These are phyloP conservation scores for Mortierella sp. DNA, from an alignment of 371 early-diverging fungal species.

Conservation along the genomic window DNA sequence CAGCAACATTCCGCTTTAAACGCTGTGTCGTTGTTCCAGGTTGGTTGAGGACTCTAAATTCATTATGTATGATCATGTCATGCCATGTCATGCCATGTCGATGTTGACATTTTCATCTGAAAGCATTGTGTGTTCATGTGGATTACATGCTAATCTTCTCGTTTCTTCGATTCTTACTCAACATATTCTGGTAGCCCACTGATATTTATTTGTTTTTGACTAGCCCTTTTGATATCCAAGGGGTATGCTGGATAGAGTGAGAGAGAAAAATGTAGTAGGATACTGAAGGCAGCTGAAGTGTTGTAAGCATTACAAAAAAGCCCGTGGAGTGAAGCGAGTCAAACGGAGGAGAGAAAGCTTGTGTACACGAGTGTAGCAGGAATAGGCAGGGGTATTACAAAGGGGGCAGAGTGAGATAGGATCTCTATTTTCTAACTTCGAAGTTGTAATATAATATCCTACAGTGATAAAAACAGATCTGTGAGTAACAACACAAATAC, in stretches of 20 bases:
- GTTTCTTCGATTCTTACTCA: no score
- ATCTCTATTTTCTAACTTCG: neutral
- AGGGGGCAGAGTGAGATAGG: neutral
- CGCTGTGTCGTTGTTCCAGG: neutral
- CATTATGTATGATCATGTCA: neutral
- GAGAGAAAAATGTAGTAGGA: neutral
- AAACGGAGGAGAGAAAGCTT: neutral
- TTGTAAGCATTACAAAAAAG: neutral
- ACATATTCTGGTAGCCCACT: no score
- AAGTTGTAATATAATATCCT: no score
- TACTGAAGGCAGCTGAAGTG: neutral
- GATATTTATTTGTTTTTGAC: no score
- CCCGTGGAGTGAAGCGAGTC: neutral
- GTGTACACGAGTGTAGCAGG: neutral
- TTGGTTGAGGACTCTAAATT: neutral
- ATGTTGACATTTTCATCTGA: neutral
- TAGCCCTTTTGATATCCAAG: no score
- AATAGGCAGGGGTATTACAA: constrained; percentile 4
- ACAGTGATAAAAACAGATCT: no score
- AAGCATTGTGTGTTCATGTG: no score
- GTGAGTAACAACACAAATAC: no score
- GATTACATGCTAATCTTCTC: no score
- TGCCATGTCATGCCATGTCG: neutral
- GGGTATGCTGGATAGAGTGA: neutral
- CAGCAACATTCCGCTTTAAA: no score